phyloP scores from a whole-genome alignment of 1,139 yeast genomes.

The Yamadazyma atlantica region DNA sequence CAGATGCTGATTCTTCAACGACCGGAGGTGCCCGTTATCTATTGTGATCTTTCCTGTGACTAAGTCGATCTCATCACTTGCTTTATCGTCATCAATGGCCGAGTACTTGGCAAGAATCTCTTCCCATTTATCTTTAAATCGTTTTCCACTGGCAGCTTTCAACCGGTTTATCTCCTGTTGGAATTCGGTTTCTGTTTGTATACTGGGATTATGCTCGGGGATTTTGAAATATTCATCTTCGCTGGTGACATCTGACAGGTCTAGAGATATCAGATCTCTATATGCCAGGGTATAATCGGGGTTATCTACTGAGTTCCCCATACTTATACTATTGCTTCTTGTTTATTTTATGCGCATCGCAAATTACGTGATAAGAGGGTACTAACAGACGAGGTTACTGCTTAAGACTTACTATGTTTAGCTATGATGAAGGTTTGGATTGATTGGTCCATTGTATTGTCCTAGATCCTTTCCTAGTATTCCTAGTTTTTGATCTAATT shows the following conservation, averaged over 20 bases:
- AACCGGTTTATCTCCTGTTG: conserved; percentile 24
- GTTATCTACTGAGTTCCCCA: conserved; percentile 1
- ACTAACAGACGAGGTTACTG: too few species aligned
- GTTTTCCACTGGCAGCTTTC: conserved; percentile 27
- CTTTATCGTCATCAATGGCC: conserved; percentile 45
- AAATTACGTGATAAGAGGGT: too few species aligned
- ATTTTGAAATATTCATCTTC: conserved; percentile 1
- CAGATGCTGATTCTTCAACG: conserved; percentile 22
- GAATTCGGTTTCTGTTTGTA: conserved; percentile 17
- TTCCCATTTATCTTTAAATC: conserved; percentile 51
- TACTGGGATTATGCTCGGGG: conserved; percentile 2
- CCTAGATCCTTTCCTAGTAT: too few species aligned
- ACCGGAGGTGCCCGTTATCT: conserved; percentile 65
- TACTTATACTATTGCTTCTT: background rate
- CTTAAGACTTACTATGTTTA: too few species aligned
- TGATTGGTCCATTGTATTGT: too few species aligned
- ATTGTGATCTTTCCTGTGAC: conserved; percentile 56
- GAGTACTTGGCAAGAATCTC: conserved; percentile 56
- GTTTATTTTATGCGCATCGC: background rate
- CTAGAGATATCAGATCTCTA: conserved; percentile 20
- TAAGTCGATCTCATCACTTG: conserved; percentile 68
- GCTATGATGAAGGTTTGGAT: too few species aligned
- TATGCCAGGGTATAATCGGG: background rate
- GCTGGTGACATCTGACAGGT: conserved; percentile 12
- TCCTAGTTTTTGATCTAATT: too few species aligned